phyloP scores from a whole-genome alignment of 176 grass and related monocot genomes.

The Musa schizocarpa region DNA sequence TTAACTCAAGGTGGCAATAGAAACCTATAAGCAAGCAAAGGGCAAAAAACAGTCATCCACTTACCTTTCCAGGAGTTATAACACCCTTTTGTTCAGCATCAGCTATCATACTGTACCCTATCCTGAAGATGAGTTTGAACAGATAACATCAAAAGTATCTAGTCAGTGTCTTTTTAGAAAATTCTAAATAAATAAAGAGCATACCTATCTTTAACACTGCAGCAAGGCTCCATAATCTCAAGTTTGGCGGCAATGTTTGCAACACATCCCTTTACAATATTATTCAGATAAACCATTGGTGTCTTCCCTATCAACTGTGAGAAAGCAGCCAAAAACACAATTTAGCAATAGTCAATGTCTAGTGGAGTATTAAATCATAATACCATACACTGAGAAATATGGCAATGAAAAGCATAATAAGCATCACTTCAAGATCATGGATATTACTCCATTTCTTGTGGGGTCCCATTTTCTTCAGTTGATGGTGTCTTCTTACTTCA shows the following conservation, averaged over 20 bases:
- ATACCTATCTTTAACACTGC: constrained; percentile 96
- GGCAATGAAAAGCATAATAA: too few relatives aligned
- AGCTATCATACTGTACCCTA: constrained; percentile 84
- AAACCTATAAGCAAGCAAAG: neutral
- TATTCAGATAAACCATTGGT: constrained; percentile 95
- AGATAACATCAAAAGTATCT: neutral
- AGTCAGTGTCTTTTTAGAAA: neutral
- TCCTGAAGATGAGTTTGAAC: constrained; percentile 41
- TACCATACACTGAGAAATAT: too few relatives aligned
- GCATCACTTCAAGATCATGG: too few relatives aligned
- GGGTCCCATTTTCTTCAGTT: too few relatives aligned
- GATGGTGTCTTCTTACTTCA: too few relatives aligned
- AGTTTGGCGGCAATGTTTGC: constrained; percentile 88
- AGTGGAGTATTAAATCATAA: too few relatives aligned
- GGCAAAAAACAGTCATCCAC: neutral
- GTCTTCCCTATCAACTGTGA: constrained; percentile 94
- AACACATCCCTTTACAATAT: constrained; percentile 60
- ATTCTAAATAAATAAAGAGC: neutral
- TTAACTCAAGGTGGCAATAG: neutral
- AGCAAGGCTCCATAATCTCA: constrained; percentile 98
- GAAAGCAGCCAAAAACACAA: neutral
- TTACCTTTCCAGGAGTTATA: constrained; percentile 84
- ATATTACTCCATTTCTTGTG: too few relatives aligned
- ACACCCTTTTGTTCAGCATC: constrained; percentile 74
- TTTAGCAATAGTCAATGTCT: too few relatives aligned